Evolutionary conservation across 305 asterid genomes (phyloP), one percentile per base, ranked within the genome.

Genomic region (Fraxinus platypoda): DNA sequence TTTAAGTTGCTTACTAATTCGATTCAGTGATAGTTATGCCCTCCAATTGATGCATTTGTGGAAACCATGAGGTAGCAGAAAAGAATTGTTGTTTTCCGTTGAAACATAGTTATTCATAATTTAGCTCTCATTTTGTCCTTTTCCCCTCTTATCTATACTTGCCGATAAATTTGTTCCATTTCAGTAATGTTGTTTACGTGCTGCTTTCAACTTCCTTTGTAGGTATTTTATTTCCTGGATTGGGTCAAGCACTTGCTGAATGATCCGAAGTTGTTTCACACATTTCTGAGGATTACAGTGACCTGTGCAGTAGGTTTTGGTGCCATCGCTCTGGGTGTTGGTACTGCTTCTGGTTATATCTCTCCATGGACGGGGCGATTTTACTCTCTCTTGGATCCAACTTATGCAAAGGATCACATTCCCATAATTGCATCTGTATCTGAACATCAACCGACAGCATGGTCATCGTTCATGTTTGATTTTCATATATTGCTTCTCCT

Each of bases 301-400:
- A 93, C 97, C 52, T 88, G 86, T 88, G 95, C 99, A 26, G 90
- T 94, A 70, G 89, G 90, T 88, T 84, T 94, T 89, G 98, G 97
- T 86, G 91, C 90, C 78, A 81, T 93, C 81, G 96, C 98, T 86
- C 87, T 96, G 23, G 98, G 98, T 81, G 88, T 94, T 86, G 99
- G 99, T 80, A 92, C 98, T 86, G 99, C 99, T 76, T 96, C 98
- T 87, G 99, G 99, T 17, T 96, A 90, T 78, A 96, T 96, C 81
- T 94, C 99, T 78, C 99, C 99, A 28, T 96, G 99, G 99, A 94
- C 99, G 12, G 99, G 99, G 66, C 95, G 99, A 82, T 96, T 96
- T 90, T 96, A 96, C 87, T 96, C 99, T 62, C 93, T 96, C 76
- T 87, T 96, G 85, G 99, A 96, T 83, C 99, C 99, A 79, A 96